phyloP scores from a whole-genome alignment of 2,329 filamentous ascomycete species.

The Pseudogymnoascus sp. region DNA sequence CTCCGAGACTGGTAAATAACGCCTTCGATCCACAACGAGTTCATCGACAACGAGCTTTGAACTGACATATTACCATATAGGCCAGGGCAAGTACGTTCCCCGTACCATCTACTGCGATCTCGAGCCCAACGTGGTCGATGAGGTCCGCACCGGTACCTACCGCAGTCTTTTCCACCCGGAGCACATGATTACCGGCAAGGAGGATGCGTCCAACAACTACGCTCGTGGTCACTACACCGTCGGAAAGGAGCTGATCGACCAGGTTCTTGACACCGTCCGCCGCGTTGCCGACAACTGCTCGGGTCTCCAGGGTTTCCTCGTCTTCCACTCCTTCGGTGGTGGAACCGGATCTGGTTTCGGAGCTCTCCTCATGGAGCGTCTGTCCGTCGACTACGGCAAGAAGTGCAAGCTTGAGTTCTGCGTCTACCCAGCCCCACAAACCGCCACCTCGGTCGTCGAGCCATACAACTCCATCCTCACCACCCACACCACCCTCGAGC shows the following conservation, averaged over 20 bases:
- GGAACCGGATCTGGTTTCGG: conserved; percentile 98
- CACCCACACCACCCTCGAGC: conserved; percentile 97
- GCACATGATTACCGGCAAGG: conserved; percentile 99
- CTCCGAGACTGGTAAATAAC: conserved; percentile 85
- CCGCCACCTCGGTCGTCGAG: conserved; percentile 95
- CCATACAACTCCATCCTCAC: conserved; percentile 99
- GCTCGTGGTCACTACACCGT: conserved; percentile 99
- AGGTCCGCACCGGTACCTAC: conserved; percentile 96
- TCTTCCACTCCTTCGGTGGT: conserved; percentile 99
- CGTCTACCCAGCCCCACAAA: conserved; percentile 96
- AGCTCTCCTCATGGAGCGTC: conserved; percentile 95
- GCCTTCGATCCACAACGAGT: conserved; percentile 9
- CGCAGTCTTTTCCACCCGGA: conserved; percentile 96
- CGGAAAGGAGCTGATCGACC: conserved; percentile 98
- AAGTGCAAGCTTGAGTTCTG: conserved; percentile 99
- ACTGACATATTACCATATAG: conserved; percentile 40
- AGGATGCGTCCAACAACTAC: conserved; percentile 99
- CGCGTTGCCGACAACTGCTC: conserved; percentile 96
- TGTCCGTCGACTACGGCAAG: conserved; percentile 99
- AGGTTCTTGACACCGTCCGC: conserved; percentile 95
- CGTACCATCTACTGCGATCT: conserved; percentile 99
- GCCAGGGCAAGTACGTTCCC: conserved; percentile 97
- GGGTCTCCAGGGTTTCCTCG: conserved; percentile 96
- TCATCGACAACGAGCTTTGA: conserved; percentile 21
- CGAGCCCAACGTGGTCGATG: conserved; percentile 98